phyloP scores from a whole-genome alignment of 305 asterid genomes.

The Solanum hybrid region DNA sequence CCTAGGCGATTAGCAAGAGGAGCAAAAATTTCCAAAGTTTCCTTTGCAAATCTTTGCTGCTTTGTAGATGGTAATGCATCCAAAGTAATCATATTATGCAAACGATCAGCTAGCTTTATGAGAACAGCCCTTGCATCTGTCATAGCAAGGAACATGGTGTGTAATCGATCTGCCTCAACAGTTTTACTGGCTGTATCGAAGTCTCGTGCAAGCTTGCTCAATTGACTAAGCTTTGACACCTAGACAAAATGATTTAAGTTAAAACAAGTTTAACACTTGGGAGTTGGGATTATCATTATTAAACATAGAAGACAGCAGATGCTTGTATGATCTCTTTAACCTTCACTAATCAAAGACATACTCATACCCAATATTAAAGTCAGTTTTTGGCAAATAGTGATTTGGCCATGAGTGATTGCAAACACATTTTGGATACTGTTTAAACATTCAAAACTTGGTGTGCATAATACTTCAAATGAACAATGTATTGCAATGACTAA shows the following conservation, averaged over 20 bases:
- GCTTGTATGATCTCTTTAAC: neutral
- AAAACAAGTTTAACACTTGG: neutral
- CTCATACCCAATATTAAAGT: neutral
- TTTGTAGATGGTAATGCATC: slow-evolving; percentile 62
- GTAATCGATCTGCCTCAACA: slow-evolving; percentile 81
- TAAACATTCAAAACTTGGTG: neutral
- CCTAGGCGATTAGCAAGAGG: slow-evolving; percentile 91
- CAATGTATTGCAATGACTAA: neutral
- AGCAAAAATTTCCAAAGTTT: slow-evolving; percentile 84
- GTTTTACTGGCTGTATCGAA: slow-evolving; percentile 82
- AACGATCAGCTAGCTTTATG: slow-evolving; percentile 84
- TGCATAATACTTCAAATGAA: neutral
- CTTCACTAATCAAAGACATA: neutral
- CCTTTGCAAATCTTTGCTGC: slow-evolving; percentile 89
- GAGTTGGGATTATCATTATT: neutral
- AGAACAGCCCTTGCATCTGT: slow-evolving; percentile 94
- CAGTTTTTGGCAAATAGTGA: neutral
- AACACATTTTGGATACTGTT: neutral
- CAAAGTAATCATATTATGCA: slow-evolving; percentile 91
- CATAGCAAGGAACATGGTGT: slow-evolving; percentile 97
- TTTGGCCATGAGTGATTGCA: neutral
- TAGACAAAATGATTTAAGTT: slow-evolving; percentile 12
- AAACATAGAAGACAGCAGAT: neutral
- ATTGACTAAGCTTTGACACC: slow-evolving; percentile 93
- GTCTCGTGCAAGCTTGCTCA: slow-evolving; percentile 93